Conservation (phyloP, 2,329 filamentous ascomycete species). For the Trichothecium roseum region DNA sequence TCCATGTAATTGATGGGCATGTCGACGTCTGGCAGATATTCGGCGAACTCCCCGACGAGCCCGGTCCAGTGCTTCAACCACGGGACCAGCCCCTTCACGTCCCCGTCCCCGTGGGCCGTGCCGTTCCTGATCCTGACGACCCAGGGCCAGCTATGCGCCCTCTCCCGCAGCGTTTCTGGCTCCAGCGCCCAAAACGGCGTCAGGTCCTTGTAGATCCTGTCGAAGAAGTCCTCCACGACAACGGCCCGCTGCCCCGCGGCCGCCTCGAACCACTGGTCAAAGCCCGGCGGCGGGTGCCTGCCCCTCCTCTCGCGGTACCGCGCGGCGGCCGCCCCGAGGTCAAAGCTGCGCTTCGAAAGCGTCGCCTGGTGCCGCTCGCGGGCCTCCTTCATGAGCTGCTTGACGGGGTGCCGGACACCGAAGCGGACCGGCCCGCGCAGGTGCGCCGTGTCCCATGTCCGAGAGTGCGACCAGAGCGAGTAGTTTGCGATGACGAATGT, state of each 20-base stretch:
- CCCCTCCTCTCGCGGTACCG: slow-evolving; percentile 46
- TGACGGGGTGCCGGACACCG: slow-evolving; percentile 35
- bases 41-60: slow-evolving; percentile 40
- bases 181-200: slow-evolving; percentile 50
- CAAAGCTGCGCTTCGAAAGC: slow-evolving; percentile 33
- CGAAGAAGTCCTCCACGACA: slow-evolving; percentile 53
- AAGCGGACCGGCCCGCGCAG: neutral
- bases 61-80: slow-evolving; percentile 38
- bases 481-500: too few species aligned
- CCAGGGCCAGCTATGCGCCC: slow-evolving; percentile 32
- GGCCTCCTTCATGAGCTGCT: slow-evolving; percentile 35
- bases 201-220: slow-evolving; percentile 53
- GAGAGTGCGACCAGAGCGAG: too few species aligned
- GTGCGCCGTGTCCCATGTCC: too few species aligned
- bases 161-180: slow-evolving; percentile 23
- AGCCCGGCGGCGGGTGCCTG: slow-evolving; percentile 53
- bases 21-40: slow-evolving; percentile 51
- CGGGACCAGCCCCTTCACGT: slow-evolving; percentile 26
- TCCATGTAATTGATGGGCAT: slow-evolving; percentile 57
- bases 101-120: slow-evolving; percentile 25
- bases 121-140: slow-evolving; percentile 38
- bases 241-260: slow-evolving; percentile 41
- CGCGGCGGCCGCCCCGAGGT: slow-evolving; percentile 39
- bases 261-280: slow-evolving; percentile 48
- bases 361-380: slow-evolving; percentile 29